Evolutionary conservation across 345 rosid genomes (phyloP), one percentile per base, ranked within the genome.

Genomic region (Kernera saxatilis): DNA sequence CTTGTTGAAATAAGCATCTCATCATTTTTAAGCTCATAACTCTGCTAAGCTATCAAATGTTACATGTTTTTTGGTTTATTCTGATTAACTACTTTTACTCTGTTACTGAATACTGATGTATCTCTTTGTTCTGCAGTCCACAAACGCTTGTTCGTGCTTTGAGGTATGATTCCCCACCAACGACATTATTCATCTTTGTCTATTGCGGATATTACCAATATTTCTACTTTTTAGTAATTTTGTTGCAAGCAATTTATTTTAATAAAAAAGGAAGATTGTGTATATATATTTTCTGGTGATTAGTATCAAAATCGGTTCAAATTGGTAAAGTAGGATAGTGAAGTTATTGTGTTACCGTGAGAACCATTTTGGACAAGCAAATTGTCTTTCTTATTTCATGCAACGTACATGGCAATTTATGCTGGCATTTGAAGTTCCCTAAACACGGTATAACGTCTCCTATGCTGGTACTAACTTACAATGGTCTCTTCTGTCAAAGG

Each of bases 111-210:
- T 67, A 67, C 58, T 55, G 13, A 80, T 40, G 23, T 66, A 12
- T 51, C 48, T 82, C 50, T 65, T 27, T 60, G 56, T 77, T 73
- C 77, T 85, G 91, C 88, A 94, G 99, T 82, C 98, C 99, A 59
- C 98, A 91, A 80, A 94, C 98, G 15, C 78, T 94, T 83, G 99
- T 94, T 69, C 99, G 98, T 80, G 95, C 96, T 72, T 75, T 94
- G 72, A 94, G 99, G 99, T 94, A 83, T 75, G 82, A 61, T 54
- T 53, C 18, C 59, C 13, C 15, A 19, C 55, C 27, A 4, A 27
- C 50, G 37, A 41, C 66, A 5, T 54, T 17, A 29, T 54, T 69
- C 27, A 29, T 48, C 46, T 59, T 55, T 54, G 21, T 69, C 57
- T 68, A 6, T 41, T 21, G 32, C 23, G 51, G 51, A 30, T 18